Evolutionary conservation across 257 asterid genomes (phyloP).

Genomic region (Solanum chaucha): DNA sequence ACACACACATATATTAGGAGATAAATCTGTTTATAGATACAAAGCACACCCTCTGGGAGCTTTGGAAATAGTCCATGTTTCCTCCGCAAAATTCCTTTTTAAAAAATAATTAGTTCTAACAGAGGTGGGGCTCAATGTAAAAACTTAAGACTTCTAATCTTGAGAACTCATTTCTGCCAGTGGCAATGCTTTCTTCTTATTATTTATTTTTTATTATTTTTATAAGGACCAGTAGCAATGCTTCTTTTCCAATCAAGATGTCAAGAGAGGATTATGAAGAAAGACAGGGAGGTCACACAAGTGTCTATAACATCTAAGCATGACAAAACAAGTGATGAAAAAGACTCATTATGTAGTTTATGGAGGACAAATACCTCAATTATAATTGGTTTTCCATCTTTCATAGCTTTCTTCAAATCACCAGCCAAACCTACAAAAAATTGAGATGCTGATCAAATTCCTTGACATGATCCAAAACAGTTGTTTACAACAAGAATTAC

Average conservation of each 20-base stretch:
- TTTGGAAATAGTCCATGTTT: background rate
- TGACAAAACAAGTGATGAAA: background rate
- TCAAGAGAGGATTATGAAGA: background rate
- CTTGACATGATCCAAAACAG: conserved; percentile 2
- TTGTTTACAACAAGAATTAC: conserved; percentile 20
- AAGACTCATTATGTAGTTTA: background rate
- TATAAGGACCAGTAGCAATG: background rate
- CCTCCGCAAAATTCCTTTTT: background rate
- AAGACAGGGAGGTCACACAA: background rate
- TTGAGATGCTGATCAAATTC: background rate
- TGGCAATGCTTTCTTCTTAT: background rate
- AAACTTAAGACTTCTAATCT: background rate
- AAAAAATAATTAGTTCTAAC: background rate
- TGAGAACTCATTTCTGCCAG: background rate
- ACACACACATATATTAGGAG: background rate
- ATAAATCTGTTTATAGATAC: background rate
- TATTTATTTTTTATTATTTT: background rate
- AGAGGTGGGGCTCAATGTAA: background rate
- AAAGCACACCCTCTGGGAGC: background rate
- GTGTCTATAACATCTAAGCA: background rate
- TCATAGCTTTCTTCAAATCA: conserved; percentile 97
- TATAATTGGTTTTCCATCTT: conserved; percentile 96
- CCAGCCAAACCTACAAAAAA: conserved; percentile 78
- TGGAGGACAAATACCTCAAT: conserved; percentile 58
- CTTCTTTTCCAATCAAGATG: background rate